Base-by-base conservation (phyloP, 2,329 filamentous ascomycete genomes). In the Hymenoscyphus occultus region DNA sequence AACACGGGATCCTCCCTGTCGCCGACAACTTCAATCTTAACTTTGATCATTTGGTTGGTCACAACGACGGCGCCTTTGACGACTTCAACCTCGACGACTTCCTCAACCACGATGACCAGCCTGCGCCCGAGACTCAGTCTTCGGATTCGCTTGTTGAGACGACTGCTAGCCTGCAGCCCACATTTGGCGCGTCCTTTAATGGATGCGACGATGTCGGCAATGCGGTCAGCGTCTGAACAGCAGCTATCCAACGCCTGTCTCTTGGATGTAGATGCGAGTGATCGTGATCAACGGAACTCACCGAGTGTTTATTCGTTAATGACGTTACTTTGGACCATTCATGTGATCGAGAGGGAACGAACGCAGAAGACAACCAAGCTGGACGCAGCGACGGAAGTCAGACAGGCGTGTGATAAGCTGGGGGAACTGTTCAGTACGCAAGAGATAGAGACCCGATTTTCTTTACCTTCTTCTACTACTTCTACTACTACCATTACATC, bases 1-100 rank as follows among this genome's bases (percentile, higher is more conserved):
- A 91, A 84, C 85, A 85, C 83, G 84, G 85, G 83, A 83, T 91
- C 85, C 82, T 88, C 84, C 83, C 89, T 91, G 84, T 87, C 80
- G 82, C 88, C 89, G 80, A 86, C 81, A 81, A 84, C 79, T 80
- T 83, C 82, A 78, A 81, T 86, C 79, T 83, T 87, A 84, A 86
- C 80, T 82, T 85, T 83, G 81, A 87, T 88, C 80, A 85, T 88
- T 64, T 88, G 83, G 84, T 76, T 87, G 78, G 82, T 85, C 80
- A 88, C 85, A 77, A 81, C 80, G 75, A 79, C 81, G 79, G 81
- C 79, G 78, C 79, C 76, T 76, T 79, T 74, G 78, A 81, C 79
- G 75, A 81, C 78, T 80, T 80, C 79, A 82, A 83, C 75, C 77
- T 80, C 79, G 78, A 82, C 73, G 78, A 81, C 76, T 80, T 79